Conservation (phyloP, 805 yeast genomes). For the Vanderwaltozyma verrucispora region DNA sequence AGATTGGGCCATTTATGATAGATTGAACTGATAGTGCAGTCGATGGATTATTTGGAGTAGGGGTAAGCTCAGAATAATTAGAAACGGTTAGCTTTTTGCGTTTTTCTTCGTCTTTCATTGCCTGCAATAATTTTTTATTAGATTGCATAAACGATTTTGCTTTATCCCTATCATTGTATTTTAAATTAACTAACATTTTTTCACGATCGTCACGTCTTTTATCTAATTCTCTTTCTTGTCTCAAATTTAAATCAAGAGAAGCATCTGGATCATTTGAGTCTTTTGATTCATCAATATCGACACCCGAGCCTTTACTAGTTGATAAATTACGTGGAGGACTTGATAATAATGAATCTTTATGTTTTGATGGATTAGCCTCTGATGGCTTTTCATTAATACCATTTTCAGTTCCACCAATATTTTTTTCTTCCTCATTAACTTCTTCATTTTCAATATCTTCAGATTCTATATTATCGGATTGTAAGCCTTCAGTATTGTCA, state of each 20-base stretch:
- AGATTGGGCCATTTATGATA: not conserved
- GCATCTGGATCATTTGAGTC: not conserved
- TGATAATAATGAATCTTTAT: not conserved
- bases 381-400: too few relatives aligned
- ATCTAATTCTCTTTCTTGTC: slow-evolving; percentile 23
- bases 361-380: too few relatives aligned
- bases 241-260: not conserved
- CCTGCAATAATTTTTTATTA: slow-evolving; percentile 23
- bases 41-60: too few relatives aligned
- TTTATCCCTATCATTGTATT: slow-evolving; percentile 26
- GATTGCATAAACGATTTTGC: slow-evolving; percentile 27
- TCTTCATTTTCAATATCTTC: slow-evolving; percentile 3
- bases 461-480: slow-evolving; percentile 2
- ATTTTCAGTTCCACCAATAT: too few relatives aligned
- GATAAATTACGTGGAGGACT: not conserved
- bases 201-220: slow-evolving; percentile 25
- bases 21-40: too few relatives aligned
- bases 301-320: not conserved
- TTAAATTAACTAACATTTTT: slow-evolving; percentile 27
- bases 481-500: slow-evolving; percentile 1
- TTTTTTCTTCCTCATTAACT: slow-evolving; percentile 2
- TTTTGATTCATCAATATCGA: not conserved
- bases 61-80: too few relatives aligned
- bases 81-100: slow-evolving; percentile 21
- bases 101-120: slow-evolving; percentile 27